These are phyloP conservation scores for Pezizomycotina sp. DNA, from an alignment of 2,329 filamentous ascomycete genomes.

Conservation along the genomic window DNA sequence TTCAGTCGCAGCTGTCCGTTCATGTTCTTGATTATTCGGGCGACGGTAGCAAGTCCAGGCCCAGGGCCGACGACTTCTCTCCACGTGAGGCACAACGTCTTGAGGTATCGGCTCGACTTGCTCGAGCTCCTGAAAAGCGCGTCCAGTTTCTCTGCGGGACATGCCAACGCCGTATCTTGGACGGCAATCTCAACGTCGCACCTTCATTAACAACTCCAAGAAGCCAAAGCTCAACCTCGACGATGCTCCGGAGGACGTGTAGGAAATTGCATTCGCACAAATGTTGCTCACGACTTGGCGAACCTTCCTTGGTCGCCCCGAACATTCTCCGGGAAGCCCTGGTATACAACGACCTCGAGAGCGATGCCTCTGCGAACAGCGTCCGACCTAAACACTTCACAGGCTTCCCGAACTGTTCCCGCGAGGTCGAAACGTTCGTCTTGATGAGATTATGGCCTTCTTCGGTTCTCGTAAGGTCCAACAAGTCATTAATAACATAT, in stretches of 20 bases:
- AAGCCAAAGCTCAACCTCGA: constrained; percentile 55
- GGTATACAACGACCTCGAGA: constrained; percentile 51
- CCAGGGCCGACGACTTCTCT: constrained; percentile 47
- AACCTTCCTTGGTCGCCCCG: constrained; percentile 65
- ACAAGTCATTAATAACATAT: constrained; percentile 81
- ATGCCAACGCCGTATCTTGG: constrained; percentile 59
- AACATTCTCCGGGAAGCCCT: constrained; percentile 52
- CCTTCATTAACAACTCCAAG: constrained; percentile 38
- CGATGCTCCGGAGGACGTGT: constrained; percentile 50
- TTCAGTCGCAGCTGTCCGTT: constrained; percentile 71
- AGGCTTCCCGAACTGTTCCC: constrained; percentile 58
- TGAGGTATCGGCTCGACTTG: constrained; percentile 40
- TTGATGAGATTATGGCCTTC: constrained; percentile 64
- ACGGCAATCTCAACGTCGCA: constrained; percentile 58
- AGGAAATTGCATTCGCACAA: constrained; percentile 67
- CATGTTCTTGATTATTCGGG: constrained; percentile 75
- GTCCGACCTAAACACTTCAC: constrained; percentile 55
- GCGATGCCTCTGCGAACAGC: constrained; percentile 57
- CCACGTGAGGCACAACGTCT: constrained; percentile 18
- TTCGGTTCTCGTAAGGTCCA: constrained; percentile 77
- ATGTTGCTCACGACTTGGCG: constrained; percentile 70
- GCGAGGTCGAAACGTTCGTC: constrained; percentile 63
- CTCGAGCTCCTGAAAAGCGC: constrained; percentile 45
- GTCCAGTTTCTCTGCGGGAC: constrained; percentile 40
- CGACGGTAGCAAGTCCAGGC: constrained; percentile 74